These are phyloP conservation scores for Ganoderma lingzhi DNA, from an alignment of 1,284 basidiomycete genomes.

Conservation along the genomic window DNA sequence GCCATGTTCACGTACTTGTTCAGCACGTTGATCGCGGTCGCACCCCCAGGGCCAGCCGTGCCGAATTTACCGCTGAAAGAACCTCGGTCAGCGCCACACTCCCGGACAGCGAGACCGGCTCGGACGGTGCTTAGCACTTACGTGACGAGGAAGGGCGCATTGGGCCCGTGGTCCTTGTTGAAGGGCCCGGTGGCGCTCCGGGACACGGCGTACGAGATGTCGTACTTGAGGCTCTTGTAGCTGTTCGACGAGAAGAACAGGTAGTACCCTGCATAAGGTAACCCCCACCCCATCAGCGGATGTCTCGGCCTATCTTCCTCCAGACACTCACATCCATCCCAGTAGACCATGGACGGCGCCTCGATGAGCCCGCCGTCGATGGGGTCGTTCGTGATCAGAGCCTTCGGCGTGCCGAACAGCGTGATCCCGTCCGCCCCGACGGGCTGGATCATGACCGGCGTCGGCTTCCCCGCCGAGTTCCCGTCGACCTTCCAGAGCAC, in stretches of 20 bases:
- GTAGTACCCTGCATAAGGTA: slow-evolving; percentile 20
- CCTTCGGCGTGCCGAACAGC: slow-evolving; percentile 23
- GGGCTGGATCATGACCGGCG: slow-evolving; percentile 17
- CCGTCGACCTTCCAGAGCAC: slow-evolving; percentile 38
- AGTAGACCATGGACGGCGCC: slow-evolving; percentile 27
- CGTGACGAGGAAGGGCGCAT: slow-evolving; percentile 17
- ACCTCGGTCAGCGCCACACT: neutral
- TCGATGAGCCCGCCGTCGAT: slow-evolving; percentile 36
- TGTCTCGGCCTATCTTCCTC: neutral
- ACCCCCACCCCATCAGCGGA: neutral
- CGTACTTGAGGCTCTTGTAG: slow-evolving; percentile 33
- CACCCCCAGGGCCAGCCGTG: slow-evolving; percentile 12
- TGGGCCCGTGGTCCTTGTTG: slow-evolving; percentile 25
- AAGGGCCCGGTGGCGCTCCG: slow-evolving; percentile 34
- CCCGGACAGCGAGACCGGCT: neutral
- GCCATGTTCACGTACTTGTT: slow-evolving; percentile 20
- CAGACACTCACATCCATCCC: slow-evolving; percentile 11
- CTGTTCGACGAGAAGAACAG: slow-evolving; percentile 35
- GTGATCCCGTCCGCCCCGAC: slow-evolving; percentile 36
- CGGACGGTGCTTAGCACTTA: neutral
- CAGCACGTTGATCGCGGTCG: slow-evolving; percentile 15
- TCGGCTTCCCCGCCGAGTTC: slow-evolving; percentile 26
- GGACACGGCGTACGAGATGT: slow-evolving; percentile 36
- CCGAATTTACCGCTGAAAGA: slow-evolving; percentile 3
- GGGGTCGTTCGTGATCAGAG: slow-evolving; percentile 26